Conservation (phyloP, 768 basidiomycete genomes). For the Boletus rufocinnamomeus region DNA sequence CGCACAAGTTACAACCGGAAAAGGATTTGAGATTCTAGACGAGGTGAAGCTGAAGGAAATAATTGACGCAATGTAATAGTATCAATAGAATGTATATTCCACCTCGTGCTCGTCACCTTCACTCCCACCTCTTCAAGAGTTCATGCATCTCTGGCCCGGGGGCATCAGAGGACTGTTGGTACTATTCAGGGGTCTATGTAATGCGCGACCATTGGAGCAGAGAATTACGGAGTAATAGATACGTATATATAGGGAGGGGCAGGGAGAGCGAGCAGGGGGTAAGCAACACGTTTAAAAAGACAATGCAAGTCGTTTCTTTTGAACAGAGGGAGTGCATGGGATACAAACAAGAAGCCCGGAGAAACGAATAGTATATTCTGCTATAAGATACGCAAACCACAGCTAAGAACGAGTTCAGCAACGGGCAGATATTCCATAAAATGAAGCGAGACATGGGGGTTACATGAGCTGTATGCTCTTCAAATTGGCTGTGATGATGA, state of each 20-base stretch:
- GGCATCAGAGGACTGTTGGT: not conserved
- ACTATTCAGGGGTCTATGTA: slow-evolving; percentile 7
- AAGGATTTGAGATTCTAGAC: slow-evolving; percentile 88
- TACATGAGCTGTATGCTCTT: slow-evolving; percentile 49
- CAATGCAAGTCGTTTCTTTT: slow-evolving; percentile 16
- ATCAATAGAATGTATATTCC: slow-evolving; percentile 19
- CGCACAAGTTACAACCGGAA: slow-evolving; percentile 84
- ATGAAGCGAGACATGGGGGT: slow-evolving; percentile 6
- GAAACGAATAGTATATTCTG: slow-evolving; percentile 18
- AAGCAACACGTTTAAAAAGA: slow-evolving; percentile 13
- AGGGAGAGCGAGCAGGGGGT: not conserved
- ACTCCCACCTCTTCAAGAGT: not conserved
- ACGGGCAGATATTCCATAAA: slow-evolving; percentile 1
- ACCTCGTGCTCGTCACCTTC: not conserved
- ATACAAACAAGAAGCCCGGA: slow-evolving; percentile 19
- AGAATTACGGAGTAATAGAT: slow-evolving; percentile 23
- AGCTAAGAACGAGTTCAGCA: slow-evolving; percentile 12
- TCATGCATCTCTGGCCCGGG: not conserved
- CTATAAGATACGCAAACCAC: slow-evolving; percentile 20
- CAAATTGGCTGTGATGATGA: slow-evolving; percentile 67
- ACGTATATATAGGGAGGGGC: slow-evolving; percentile 24
- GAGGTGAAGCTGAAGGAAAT: slow-evolving; percentile 80
- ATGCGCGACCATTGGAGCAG: slow-evolving; percentile 2
- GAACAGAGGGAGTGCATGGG: slow-evolving; percentile 8
- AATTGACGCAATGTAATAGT: slow-evolving; percentile 76